These are phyloP conservation scores for Gyromitra esculenta DNA, from an alignment of 2,329 filamentous ascomycete species.

Conservation along the genomic window DNA sequence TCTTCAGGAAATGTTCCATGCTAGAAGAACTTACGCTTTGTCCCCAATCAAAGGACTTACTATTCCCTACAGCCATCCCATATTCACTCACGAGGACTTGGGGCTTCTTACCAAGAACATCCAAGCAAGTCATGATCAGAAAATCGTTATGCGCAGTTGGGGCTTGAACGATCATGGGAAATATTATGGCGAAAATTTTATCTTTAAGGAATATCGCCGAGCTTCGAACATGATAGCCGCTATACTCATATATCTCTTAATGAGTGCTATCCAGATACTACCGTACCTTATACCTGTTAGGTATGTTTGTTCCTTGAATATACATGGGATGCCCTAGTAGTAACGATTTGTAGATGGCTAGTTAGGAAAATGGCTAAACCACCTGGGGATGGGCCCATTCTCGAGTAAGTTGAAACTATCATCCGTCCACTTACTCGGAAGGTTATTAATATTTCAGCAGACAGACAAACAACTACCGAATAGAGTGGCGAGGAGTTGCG, in stretches of 20 bases:
- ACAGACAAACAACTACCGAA: slow-evolving; percentile 45
- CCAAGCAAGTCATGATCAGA: slow-evolving; percentile 65
- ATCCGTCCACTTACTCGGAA: background rate
- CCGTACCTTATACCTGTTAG: slow-evolving; percentile 58
- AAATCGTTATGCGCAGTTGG: slow-evolving; percentile 71
- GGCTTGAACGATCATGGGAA: slow-evolving; percentile 66
- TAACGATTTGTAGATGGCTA: slow-evolving; percentile 52
- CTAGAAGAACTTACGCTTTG: slow-evolving; percentile 67
- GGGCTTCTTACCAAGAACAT: slow-evolving; percentile 69
- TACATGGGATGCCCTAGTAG: background rate
- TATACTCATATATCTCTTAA: slow-evolving; percentile 65
- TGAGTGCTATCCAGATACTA: slow-evolving; percentile 64
- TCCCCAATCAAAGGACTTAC: slow-evolving; percentile 65
- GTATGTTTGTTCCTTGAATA: slow-evolving; percentile 9
- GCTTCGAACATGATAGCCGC: slow-evolving; percentile 67
- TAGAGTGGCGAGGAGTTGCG: slow-evolving; percentile 54
- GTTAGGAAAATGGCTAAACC: slow-evolving; percentile 53
- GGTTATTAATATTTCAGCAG: slow-evolving; percentile 18
- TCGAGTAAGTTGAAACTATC: slow-evolving; percentile 46
- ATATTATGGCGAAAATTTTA: slow-evolving; percentile 71
- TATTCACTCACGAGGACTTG: slow-evolving; percentile 66
- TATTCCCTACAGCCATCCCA: slow-evolving; percentile 59
- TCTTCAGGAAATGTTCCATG: slow-evolving; percentile 64
- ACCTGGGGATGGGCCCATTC: slow-evolving; percentile 54
- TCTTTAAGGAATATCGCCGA: slow-evolving; percentile 67